Conservation (phyloP, 345 rosid genomes). For the Luvunga scandens region DNA sequence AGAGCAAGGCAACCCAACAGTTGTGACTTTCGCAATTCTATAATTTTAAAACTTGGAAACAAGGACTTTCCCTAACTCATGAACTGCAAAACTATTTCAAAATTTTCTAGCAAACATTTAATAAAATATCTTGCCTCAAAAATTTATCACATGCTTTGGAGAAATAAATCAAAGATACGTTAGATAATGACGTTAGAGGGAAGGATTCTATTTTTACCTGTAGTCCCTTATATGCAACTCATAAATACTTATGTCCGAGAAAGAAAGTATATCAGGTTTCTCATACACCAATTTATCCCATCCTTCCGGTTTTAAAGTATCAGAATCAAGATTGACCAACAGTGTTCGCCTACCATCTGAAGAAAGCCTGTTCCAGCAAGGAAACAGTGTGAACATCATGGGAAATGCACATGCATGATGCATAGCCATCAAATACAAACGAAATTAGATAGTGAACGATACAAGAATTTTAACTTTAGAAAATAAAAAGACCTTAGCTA, state of each 20-base stretch:
- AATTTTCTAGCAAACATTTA: background rate
- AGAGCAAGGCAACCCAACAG: background rate
- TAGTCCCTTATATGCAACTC: conserved; percentile 96
- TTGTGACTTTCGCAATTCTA: conserved; percentile 8
- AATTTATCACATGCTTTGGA: background rate
- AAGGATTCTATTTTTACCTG: conserved; percentile 48
- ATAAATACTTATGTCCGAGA: conserved; percentile 78
- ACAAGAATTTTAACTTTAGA: conserved; percentile 6
- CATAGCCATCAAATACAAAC: conserved; percentile 2
- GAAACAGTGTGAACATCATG: conserved; percentile 23
- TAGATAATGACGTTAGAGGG: conserved; percentile 1
- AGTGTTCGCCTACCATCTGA: conserved; percentile 75
- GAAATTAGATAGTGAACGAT: background rate
- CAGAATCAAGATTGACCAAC: conserved; percentile 63
- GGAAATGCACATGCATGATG: background rate
- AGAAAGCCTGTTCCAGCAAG: conserved; percentile 66
- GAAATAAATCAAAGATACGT: conserved; percentile 1
- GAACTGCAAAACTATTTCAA: conserved; percentile 11
- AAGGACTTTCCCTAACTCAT: background rate
- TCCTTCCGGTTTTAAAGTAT: conserved; percentile 67
- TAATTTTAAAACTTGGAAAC: background rate
- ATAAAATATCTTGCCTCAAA: background rate
- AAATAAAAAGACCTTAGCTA: conserved; percentile 17
- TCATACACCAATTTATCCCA: conserved; percentile 73
- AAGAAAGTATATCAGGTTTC: conserved; percentile 59